A percentile compares a stretch with the other conserved stretches of the same genome.
These are phyloP conservation scores for Leccinellum albellum DNA, from an alignment of 768 basidiomycete species.

Conservation along the genomic window DNA sequence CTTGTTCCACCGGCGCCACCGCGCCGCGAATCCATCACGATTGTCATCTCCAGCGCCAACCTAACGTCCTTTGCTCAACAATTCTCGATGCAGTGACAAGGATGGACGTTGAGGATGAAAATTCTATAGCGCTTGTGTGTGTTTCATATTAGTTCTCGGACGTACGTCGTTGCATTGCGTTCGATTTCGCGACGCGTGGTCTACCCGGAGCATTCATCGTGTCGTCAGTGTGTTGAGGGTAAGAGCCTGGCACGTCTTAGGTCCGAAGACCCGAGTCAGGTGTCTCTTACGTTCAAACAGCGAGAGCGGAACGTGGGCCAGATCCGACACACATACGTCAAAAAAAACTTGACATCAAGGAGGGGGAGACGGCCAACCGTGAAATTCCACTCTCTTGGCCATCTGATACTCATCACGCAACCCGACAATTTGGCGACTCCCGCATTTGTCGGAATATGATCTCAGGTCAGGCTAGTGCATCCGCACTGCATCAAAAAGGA, in stretches of 20 bases:
- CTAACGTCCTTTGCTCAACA: background rate
- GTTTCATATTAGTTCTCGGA: background rate
- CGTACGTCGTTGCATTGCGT: background rate
- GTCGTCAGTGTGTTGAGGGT: background rate
- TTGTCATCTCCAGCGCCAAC: background rate
- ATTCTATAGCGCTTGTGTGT: background rate
- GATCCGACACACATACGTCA: background rate
- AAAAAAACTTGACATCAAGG: background rate
- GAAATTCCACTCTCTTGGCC: background rate
- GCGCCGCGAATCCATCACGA: background rate
- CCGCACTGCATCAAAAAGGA: background rate
- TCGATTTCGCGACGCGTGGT: background rate
- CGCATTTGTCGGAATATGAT: background rate
- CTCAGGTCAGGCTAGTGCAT: background rate
- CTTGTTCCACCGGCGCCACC: slow-evolving; percentile 1
- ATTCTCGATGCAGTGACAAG: background rate
- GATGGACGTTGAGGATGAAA: background rate
- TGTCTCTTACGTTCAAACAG: background rate
- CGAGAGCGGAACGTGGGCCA: background rate
- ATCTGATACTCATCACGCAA: slow-evolving; percentile 3
- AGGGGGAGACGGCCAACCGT: background rate
- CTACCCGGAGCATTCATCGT: background rate
- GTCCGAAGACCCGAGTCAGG: background rate
- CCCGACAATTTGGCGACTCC: background rate
- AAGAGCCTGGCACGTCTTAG: background rate